Conservation (phyloP, 352 stramenopile genomes). For the Pythium apleroticum region DNA sequence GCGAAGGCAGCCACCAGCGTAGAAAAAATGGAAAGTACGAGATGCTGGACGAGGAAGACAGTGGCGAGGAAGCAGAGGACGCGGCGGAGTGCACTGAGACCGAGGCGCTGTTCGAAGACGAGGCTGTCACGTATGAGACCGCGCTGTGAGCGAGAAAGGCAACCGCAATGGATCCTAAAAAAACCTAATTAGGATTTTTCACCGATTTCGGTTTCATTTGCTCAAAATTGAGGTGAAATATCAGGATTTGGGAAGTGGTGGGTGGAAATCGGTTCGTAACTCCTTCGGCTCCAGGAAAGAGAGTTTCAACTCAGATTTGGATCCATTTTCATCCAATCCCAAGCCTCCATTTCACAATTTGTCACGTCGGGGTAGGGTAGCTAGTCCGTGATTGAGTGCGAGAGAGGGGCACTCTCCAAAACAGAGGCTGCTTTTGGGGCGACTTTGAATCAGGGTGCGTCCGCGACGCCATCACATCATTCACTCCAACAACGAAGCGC, state of each 20-base stretch:
- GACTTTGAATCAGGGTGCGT: background rate
- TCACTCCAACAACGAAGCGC: background rate
- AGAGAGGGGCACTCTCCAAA: constrained; percentile 1
- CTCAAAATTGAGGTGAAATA: background rate
- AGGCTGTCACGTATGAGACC: constrained; percentile 20
- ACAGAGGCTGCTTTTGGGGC: background rate
- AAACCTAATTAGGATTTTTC: background rate
- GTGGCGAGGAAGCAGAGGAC: constrained; percentile 14
- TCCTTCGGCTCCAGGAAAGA: background rate
- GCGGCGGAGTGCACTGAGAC: background rate
- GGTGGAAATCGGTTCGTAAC: background rate
- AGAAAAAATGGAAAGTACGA: background rate
- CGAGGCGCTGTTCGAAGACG: constrained; percentile 16
- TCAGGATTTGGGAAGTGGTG: background rate
- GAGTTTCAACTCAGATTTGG: background rate
- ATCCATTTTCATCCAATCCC: background rate
- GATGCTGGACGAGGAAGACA: constrained; percentile 10
- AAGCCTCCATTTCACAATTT: background rate
- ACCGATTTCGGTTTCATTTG: background rate
- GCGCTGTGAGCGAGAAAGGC: constrained; percentile 2
- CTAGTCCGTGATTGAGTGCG: background rate
- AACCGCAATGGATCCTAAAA: background rate
- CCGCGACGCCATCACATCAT: constrained; percentile 1
- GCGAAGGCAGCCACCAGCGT: background rate
- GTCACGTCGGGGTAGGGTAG: background rate